These are phyloP conservation scores for Globisporangium middletonii DNA, from an alignment of 352 stramenopile species.

Conservation along the genomic window DNA sequence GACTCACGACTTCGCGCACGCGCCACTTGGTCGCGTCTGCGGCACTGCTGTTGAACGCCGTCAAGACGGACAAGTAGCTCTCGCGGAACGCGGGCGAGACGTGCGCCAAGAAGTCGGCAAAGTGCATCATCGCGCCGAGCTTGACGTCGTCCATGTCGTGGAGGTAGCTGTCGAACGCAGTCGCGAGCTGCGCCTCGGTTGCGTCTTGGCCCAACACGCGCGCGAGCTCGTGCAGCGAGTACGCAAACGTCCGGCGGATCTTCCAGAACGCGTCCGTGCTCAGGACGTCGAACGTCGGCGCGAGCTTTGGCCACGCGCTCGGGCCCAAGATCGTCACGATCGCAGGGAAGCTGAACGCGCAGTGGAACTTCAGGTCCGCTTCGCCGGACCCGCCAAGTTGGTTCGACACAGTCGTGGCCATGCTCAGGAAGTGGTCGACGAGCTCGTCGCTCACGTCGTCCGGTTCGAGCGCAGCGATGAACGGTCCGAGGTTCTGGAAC, in stretches of 20 bases:
- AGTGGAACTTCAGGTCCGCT: conserved; percentile 89
- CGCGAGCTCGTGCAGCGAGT: conserved; percentile 88
- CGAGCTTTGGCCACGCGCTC: conserved; percentile 67
- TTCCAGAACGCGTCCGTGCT: conserved; percentile 84
- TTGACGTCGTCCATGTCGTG: conserved; percentile 79
- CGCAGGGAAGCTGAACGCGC: conserved; percentile 89
- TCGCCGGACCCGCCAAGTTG: conserved; percentile 69
- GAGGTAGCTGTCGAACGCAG: conserved; percentile 81
- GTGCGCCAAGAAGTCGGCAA: conserved; percentile 79
- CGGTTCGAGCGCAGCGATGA: conserved; percentile 77
- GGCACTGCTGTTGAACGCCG: conserved; percentile 55
- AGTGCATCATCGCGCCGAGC: conserved; percentile 77
- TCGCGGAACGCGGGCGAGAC: conserved; percentile 67
- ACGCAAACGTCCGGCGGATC: conserved; percentile 89
- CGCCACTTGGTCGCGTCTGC: conserved; percentile 83
- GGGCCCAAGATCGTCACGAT: conserved; percentile 77
- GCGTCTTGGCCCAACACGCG: conserved; percentile 74
- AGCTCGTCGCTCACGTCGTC: conserved; percentile 79
- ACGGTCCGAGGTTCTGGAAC: conserved; percentile 87
- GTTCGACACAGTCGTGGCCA: conserved; percentile 55
- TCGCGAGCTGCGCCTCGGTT: conserved; percentile 71
- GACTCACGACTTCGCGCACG: conserved; percentile 67
- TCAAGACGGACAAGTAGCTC: conserved; percentile 74
- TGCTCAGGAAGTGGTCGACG: conserved; percentile 78
- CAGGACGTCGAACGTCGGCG: conserved; percentile 75